These are phyloP conservation scores for Cladosporium sp. DNA, from an alignment of 2,329 filamentous ascomycete species.

Conservation along the genomic window DNA sequence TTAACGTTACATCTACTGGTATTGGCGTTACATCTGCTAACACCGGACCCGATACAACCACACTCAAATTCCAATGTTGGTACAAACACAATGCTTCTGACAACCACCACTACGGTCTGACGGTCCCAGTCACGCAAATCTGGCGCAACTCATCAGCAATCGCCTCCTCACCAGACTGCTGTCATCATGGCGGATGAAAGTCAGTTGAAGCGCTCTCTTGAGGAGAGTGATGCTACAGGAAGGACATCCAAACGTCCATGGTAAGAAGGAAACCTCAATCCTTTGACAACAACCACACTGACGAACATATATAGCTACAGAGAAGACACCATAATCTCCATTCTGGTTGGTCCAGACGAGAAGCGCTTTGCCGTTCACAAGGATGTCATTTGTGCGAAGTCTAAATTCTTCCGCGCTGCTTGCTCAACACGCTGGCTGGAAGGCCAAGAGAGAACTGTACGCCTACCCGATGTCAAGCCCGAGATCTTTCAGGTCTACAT, in stretches of 20 bases:
- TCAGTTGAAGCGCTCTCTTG: not conserved
- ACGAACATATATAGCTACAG: not conserved
- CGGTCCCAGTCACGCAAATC: too few relatives aligned
- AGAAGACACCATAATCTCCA: conserved; percentile 1
- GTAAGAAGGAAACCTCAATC: not conserved
- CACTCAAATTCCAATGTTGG: not conserved
- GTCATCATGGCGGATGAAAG: not conserved
- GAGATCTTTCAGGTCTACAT: conserved; percentile 13
- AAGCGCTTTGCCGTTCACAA: conserved; percentile 14
- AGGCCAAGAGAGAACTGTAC: conserved; percentile 13
- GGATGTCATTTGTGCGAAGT: conserved; percentile 11
- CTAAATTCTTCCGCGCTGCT: conserved; percentile 16
- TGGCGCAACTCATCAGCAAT: too few relatives aligned
- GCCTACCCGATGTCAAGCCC: conserved; percentile 12
- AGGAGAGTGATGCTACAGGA: not conserved
- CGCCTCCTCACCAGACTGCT: too few relatives aligned
- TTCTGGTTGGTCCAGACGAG: conserved; percentile 10
- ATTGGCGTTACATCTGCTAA: too few relatives aligned
- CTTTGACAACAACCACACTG: not conserved
- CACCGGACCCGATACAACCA: too few relatives aligned
- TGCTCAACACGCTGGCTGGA: conserved; percentile 13
- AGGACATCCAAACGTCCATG: not conserved
- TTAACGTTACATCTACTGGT: too few relatives aligned
- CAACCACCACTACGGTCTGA: too few relatives aligned
- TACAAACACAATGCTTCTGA: not conserved